These are phyloP conservation scores for Macrolepiota albuminosa DNA, from an alignment of 768 basidiomycete species.

Conservation along the genomic window DNA sequence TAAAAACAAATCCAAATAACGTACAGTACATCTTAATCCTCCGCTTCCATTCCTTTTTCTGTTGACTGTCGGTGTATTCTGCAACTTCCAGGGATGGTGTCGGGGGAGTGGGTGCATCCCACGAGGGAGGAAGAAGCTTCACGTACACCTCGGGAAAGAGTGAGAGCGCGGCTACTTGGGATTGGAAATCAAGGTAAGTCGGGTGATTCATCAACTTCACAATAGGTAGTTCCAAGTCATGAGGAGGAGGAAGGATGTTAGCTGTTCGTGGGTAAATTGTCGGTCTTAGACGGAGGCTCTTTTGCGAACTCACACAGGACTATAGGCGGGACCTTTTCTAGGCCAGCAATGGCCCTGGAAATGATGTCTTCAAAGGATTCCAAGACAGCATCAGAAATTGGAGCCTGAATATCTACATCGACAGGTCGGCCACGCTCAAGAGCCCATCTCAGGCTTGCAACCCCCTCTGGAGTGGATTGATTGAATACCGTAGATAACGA, in stretches of 20 bases:
- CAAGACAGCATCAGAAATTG: constrained; percentile 47
- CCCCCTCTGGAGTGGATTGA: constrained; percentile 39
- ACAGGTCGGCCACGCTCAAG: constrained; percentile 57
- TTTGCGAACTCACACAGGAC: constrained; percentile 53
- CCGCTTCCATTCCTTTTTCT: constrained; percentile 62
- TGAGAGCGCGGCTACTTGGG: constrained; percentile 67
- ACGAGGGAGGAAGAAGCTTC: constrained; percentile 74
- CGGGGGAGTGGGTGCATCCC: constrained; percentile 58
- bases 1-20: constrained; percentile 26
- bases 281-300: constrained; percentile 1
- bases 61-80: constrained; percentile 38
- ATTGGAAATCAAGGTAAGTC: constrained; percentile 66
- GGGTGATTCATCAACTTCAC: constrained; percentile 79
- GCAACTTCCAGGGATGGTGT: constrained; percentile 33
- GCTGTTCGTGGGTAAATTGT: constrained; percentile 35
- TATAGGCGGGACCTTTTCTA: constrained; percentile 47
- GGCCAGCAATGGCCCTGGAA: constrained; percentile 50
- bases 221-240: constrained; percentile 64
- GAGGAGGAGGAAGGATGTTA: constrained; percentile 76
- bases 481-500: constrained; percentile 58
- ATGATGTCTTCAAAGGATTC: constrained; percentile 72
- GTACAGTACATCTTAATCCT: constrained; percentile 83
- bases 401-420: constrained; percentile 63
- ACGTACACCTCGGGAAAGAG: constrained; percentile 67
- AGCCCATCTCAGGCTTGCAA: constrained; percentile 62